A percentile compares a stretch with the other conserved stretches of the same genome.
phyloP scores from a whole-genome alignment of 176 grass and related monocot genomes.

The Poa annua region DNA sequence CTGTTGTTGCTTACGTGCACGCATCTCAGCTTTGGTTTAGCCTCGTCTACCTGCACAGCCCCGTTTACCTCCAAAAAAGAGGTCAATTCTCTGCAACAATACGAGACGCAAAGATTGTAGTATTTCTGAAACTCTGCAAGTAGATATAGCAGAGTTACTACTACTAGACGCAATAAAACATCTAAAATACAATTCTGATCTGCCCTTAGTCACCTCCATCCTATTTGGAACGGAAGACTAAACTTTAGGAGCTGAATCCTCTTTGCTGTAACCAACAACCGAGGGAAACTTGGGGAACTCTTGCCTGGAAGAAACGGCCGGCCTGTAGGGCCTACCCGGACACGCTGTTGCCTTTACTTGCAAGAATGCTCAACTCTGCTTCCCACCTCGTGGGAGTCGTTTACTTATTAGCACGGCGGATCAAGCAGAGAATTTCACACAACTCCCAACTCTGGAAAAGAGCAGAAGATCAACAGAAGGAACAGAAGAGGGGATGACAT shows the following conservation, averaged over 20 bases:
- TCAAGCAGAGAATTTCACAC: background rate
- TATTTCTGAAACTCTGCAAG: slow-evolving; percentile 1
- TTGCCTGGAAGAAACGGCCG: slow-evolving; percentile 10
- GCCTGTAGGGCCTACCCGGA: slow-evolving; percentile 24
- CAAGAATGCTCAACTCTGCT: slow-evolving; percentile 48
- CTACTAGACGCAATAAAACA: slow-evolving; percentile 18
- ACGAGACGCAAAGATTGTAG: background rate
- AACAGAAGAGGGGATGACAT: slow-evolving; percentile 26
- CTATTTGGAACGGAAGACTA: background rate
- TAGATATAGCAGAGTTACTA: background rate
- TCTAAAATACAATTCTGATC: background rate
- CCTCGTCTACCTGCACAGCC: background rate
- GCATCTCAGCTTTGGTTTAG: background rate
- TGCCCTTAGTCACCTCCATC: background rate
- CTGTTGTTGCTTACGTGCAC: slow-evolving; percentile 41
- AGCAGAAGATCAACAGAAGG: background rate
- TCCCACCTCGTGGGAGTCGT: background rate
- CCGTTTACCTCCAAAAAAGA: slow-evolving; percentile 36
- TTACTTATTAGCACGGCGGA: slow-evolving; percentile 48
- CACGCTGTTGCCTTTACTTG: slow-evolving; percentile 25
- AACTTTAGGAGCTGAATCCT: background rate
- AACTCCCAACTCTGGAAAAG: background rate
- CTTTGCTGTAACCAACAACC: background rate
- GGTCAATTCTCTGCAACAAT: background rate
- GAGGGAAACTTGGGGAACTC: slow-evolving; percentile 18